Evolutionary conservation across 768 basidiomycete species (phyloP).

Genomic region (Mrakia hoshinonis): DNA sequence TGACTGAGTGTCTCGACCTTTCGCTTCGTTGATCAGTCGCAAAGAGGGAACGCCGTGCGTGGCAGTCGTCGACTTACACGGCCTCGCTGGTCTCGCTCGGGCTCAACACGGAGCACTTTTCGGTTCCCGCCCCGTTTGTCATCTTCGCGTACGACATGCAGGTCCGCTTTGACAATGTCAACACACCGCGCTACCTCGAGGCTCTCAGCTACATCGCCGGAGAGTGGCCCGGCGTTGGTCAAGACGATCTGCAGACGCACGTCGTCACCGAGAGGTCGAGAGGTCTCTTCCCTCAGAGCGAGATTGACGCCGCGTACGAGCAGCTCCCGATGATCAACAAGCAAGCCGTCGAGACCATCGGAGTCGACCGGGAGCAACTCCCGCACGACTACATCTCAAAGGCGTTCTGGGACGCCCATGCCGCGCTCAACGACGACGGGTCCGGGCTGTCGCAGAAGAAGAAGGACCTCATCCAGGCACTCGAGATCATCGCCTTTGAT

Average conservation of each 20-base stretch:
- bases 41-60: neutral
- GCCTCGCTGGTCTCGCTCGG: constrained; percentile 9
- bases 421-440: constrained; percentile 33
- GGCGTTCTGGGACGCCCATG: constrained; percentile 58
- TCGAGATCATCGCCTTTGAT: constrained; percentile 57
- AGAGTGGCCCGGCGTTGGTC: constrained; percentile 4
- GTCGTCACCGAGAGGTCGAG: constrained; percentile 15
- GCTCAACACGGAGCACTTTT: constrained; percentile 14
- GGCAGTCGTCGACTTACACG: neutral
- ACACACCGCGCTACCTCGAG: constrained; percentile 16
- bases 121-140: neutral
- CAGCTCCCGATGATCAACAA: constrained; percentile 45
- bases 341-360: constrained; percentile 49
- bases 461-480: constrained; percentile 56
- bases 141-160: constrained; percentile 24
- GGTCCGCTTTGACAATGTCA: constrained; percentile 2
- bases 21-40: neutral
- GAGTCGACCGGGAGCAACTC: constrained; percentile 55
- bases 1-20: neutral
- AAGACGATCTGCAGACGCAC: constrained; percentile 24
- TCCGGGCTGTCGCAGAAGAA: constrained; percentile 43
- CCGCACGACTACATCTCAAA: constrained; percentile 49
- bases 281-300: constrained; percentile 5
- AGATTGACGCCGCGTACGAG: constrained; percentile 21
- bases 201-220: neutral